A percentile compares a stretch with the other conserved stretches of the same genome.
phyloP scores from a whole-genome alignment of 257 asterid genomes.

The Orobanche coerulescens region DNA sequence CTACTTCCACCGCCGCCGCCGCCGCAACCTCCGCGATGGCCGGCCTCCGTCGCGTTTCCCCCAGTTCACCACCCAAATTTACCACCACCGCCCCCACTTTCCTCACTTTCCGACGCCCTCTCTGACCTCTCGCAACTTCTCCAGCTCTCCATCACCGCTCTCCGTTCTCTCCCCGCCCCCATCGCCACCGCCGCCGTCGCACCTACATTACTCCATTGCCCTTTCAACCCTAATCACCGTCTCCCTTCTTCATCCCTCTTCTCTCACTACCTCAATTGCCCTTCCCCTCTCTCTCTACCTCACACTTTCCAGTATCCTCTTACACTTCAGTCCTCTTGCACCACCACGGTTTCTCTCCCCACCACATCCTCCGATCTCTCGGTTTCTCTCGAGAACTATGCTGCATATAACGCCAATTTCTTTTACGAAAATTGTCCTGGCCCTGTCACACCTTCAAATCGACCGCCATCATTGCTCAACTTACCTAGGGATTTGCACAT shows the following conservation, averaged over 20 bases:
- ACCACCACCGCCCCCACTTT: slow-evolving; percentile 25
- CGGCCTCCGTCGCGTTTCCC: slow-evolving; percentile 12
- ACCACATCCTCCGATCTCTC: slow-evolving; percentile 32
- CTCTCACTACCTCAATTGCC: slow-evolving; percentile 66
- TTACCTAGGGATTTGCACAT: slow-evolving; percentile 38
- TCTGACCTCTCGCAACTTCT: slow-evolving; percentile 53
- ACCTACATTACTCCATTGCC: slow-evolving; percentile 47
- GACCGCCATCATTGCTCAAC: slow-evolving; percentile 39
- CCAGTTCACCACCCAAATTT: slow-evolving; percentile 26
- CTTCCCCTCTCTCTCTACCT: slow-evolving; percentile 35
- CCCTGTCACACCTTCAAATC: slow-evolving; percentile 39
- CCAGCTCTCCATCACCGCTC: slow-evolving; percentile 36
- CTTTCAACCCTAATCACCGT: slow-evolving; percentile 57
- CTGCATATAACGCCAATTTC: slow-evolving; percentile 28
- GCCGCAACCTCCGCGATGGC: slow-evolving; percentile 25
- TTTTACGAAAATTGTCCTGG: slow-evolving; percentile 70
- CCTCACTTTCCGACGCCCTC: slow-evolving; percentile 32
- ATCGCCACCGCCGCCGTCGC: slow-evolving; percentile 21
- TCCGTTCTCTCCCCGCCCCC: slow-evolving; percentile 45
- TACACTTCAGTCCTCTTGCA: slow-evolving; percentile 29
- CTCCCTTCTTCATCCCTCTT: slow-evolving; percentile 66
- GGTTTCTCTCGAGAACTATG: slow-evolving; percentile 43
- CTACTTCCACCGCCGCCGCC: slow-evolving; percentile 18
- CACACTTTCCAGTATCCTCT: slow-evolving; percentile 39
- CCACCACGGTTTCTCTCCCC: slow-evolving; percentile 18